These are phyloP conservation scores for Parasarocladium wereldwijsianum DNA, from an alignment of 2,329 filamentous ascomycete species.

Conservation along the genomic window DNA sequence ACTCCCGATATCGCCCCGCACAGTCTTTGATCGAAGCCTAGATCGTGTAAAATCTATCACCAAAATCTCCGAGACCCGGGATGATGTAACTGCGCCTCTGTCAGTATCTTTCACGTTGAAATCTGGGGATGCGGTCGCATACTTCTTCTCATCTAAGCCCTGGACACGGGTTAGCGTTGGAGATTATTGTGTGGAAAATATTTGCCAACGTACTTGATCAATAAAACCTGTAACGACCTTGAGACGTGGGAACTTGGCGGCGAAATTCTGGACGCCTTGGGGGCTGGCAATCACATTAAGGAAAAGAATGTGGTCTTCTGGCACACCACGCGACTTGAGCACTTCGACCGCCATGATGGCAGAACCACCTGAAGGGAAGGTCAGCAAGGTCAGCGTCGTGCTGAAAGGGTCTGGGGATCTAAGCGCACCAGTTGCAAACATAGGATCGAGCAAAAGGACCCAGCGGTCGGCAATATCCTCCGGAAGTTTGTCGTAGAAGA, in stretches of 20 bases:
- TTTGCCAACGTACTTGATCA: slow-evolving; percentile 44
- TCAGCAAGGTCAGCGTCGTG: not conserved
- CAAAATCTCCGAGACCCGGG: slow-evolving; percentile 87
- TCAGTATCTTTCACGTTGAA: slow-evolving; percentile 18
- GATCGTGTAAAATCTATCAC: slow-evolving; percentile 89
- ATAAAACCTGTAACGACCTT: slow-evolving; percentile 92
- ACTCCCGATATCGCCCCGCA: not conserved
- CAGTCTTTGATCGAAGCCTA: slow-evolving; percentile 19
- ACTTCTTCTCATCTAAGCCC: slow-evolving; percentile 94
- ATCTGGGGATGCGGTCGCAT: slow-evolving; percentile 21
- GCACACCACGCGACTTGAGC: slow-evolving; percentile 76
- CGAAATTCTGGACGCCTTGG: slow-evolving; percentile 79
- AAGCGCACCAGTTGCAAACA: slow-evolving; percentile 81
- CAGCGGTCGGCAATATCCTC: slow-evolving; percentile 85
- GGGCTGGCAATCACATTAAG: slow-evolving; percentile 96
- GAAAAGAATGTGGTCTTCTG: slow-evolving; percentile 90
- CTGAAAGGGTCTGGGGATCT: no score
- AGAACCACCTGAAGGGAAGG: slow-evolving; percentile 53
- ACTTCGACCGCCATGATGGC: slow-evolving; percentile 96
- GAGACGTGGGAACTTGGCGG: slow-evolving; percentile 74
- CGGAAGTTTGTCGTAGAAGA: slow-evolving; percentile 97
- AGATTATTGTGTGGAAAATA: slow-evolving; percentile 10
- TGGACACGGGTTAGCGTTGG: slow-evolving; percentile 11
- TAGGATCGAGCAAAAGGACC: slow-evolving; percentile 91
- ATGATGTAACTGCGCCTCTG: slow-evolving; percentile 65